These are phyloP conservation scores for Amauroascus verrucosus DNA, from an alignment of 2,329 filamentous ascomycete genomes.

Conservation along the genomic window DNA sequence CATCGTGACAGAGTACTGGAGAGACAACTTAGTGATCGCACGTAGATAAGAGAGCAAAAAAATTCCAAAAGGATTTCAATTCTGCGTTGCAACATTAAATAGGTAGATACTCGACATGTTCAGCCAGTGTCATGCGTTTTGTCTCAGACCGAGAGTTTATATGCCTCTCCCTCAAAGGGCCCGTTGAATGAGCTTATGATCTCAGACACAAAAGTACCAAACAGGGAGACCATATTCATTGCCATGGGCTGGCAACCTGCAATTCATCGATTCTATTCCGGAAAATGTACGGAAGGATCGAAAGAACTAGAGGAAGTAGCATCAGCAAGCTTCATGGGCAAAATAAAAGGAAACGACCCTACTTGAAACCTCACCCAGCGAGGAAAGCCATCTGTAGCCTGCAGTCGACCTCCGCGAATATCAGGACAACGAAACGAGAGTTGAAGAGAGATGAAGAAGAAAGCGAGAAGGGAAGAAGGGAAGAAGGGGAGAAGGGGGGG, in stretches of 20 bases:
- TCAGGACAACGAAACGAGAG: background rate
- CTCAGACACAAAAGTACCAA: background rate
- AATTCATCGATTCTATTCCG: background rate
- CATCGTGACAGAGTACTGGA: conserved; percentile 1
- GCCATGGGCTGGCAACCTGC: background rate
- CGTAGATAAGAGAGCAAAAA: background rate
- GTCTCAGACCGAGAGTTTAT: no score
- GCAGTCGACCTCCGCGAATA: background rate
- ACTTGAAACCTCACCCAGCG: background rate
- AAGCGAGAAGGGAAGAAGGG: background rate
- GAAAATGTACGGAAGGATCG: background rate
- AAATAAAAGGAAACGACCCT: background rate
- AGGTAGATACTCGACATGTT: conserved; percentile 1
- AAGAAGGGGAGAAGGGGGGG: background rate
- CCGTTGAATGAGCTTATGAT: background rate
- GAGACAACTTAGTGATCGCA: conserved; percentile 4
- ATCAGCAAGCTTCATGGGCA: background rate
- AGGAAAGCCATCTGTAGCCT: background rate
- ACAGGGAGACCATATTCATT: background rate
- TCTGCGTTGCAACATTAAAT: conserved; percentile 4
- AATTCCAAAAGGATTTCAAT: background rate
- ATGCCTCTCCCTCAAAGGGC: background rate
- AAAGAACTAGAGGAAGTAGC: background rate
- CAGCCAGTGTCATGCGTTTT: background rate
- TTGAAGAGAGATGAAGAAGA: background rate